phyloP scores from a whole-genome alignment of 2,329 filamentous ascomycete species.

The Colletotrichum incanum region DNA sequence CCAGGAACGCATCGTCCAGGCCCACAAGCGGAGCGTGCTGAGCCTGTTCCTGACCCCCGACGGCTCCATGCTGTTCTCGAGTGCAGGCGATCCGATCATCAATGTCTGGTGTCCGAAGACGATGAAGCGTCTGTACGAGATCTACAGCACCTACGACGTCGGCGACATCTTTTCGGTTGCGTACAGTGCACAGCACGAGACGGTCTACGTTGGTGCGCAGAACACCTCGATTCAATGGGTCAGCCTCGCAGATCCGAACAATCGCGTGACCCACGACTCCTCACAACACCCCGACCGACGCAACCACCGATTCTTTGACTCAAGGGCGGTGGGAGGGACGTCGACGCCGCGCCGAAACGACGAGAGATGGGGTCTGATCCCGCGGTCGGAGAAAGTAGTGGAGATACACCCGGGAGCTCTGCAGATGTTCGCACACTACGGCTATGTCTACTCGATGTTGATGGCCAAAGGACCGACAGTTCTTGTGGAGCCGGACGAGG shows the following conservation, averaged over 20 bases:
- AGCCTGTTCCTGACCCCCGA: conserved; percentile 86
- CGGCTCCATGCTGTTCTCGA: conserved; percentile 86
- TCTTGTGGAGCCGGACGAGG: conserved; percentile 79
- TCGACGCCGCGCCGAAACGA: conserved; percentile 81
- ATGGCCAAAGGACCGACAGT: conserved; percentile 79
- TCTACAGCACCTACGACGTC: conserved; percentile 94
- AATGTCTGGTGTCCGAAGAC: conserved; percentile 91
- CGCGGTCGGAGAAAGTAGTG: conserved; percentile 70
- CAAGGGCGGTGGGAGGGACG: conserved; percentile 85
- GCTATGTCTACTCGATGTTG: conserved; percentile 97
- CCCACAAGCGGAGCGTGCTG: conserved; percentile 92
- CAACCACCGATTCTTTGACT: conserved; percentile 94
- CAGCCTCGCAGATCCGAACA: conserved; percentile 75
- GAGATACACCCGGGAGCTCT: conserved; percentile 88
- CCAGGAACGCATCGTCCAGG: conserved; percentile 83
- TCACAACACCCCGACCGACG: conserved; percentile 81
- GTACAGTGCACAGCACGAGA: conserved; percentile 85
- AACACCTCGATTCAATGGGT: conserved; percentile 98
- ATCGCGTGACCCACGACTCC: conserved; percentile 73
- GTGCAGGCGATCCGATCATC: conserved; percentile 92
- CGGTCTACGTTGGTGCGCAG: conserved; percentile 91
- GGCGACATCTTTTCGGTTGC: conserved; percentile 97
- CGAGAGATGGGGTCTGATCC: conserved; percentile 70
- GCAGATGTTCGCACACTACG: conserved; percentile 91
- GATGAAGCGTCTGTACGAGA: conserved; percentile 85